phyloP scores from a whole-genome alignment of 179 eudicot species.

The Vitellaria paradoxa region DNA sequence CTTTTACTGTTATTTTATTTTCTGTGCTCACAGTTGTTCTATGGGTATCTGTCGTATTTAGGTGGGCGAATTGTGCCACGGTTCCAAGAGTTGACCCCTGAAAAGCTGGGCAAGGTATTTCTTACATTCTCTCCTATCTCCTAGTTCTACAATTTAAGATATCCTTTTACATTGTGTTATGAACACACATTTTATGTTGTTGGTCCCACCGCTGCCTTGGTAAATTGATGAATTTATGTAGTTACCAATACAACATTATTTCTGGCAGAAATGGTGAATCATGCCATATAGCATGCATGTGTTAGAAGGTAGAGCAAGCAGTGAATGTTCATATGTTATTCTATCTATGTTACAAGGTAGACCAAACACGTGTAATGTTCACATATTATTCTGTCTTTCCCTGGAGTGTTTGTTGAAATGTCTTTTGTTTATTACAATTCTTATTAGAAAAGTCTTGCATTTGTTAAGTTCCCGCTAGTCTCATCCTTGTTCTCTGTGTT shows the following conservation, averaged over 20 bases:
- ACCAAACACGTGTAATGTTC: too few species aligned
- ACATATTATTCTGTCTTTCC: not conserved
- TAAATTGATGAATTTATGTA: too few species aligned
- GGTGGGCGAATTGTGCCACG: conserved; percentile 98
- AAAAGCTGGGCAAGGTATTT: conserved; percentile 82
- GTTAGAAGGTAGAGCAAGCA: too few species aligned
- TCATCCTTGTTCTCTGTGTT: not conserved
- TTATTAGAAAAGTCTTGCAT: not conserved
- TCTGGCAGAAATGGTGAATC: too few species aligned
- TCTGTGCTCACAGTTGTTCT: not conserved
- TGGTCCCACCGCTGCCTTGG: not conserved
- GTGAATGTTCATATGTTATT: too few species aligned
- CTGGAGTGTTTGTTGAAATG: too few species aligned
- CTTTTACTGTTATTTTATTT: not conserved
- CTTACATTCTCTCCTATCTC: not conserved
- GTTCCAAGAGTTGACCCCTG: conserved; percentile 90
- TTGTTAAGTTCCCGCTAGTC: not conserved
- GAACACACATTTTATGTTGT: not conserved
- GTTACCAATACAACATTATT: too few species aligned
- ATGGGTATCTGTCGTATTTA: conserved; percentile 18
- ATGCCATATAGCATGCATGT: too few species aligned
- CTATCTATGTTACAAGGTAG: too few species aligned
- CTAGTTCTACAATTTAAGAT: not conserved
- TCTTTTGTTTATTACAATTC: not conserved
- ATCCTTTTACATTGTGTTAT: not conserved